A percentile compares a stretch with the other conserved stretches of the same genome.
phyloP scores from a whole-genome alignment of 2,329 filamentous ascomycete genomes.

The Fusarium setosum region DNA sequence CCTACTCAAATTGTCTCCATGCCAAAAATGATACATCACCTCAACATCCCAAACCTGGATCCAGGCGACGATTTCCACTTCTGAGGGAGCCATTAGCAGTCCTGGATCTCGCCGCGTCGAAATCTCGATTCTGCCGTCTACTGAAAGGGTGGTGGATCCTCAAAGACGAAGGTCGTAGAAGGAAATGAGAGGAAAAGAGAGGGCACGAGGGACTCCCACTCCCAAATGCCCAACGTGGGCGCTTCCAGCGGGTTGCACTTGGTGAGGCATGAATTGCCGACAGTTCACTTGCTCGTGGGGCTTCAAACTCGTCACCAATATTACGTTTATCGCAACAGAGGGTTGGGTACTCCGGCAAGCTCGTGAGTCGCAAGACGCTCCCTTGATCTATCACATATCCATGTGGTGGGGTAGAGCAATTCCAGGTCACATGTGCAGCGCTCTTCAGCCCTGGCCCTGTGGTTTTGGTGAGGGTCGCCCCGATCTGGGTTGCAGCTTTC shows the following conservation, averaged over 20 bases:
- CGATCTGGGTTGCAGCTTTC: conserved; percentile 36
- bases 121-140: conserved; percentile 38
- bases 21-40: conserved; percentile 38
- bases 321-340: conserved; percentile 7
- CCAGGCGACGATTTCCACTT: conserved; percentile 27
- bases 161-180: conserved; percentile 4
- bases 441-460: conserved; percentile 24
- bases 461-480: conserved; percentile 17
- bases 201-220: conserved; percentile 6
- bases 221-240: conserved; percentile 8
- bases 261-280: conserved; percentile 29
- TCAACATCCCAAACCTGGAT: conserved; percentile 17
- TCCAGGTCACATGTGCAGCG: conserved; percentile 28
- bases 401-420: conserved; percentile 32
- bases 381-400: conserved; percentile 34
- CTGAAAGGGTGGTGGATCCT: conserved; percentile 20
- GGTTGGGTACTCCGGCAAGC: conserved; percentile 1
- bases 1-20: conserved; percentile 9
- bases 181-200: conserved; percentile 10
- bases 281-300: conserved; percentile 18
- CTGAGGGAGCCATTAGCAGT: conserved; percentile 34
- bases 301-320: conserved; percentile 8
- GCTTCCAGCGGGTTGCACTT: conserved; percentile 16
- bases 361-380: conserved; percentile 14
- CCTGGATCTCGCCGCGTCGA: conserved; percentile 37